Evolutionary conservation across 192 early-diverging fungal species (phyloP), one percentile per base, ranked within the genome.

Genomic region (Borealophlyctis nickersoniae): DNA sequence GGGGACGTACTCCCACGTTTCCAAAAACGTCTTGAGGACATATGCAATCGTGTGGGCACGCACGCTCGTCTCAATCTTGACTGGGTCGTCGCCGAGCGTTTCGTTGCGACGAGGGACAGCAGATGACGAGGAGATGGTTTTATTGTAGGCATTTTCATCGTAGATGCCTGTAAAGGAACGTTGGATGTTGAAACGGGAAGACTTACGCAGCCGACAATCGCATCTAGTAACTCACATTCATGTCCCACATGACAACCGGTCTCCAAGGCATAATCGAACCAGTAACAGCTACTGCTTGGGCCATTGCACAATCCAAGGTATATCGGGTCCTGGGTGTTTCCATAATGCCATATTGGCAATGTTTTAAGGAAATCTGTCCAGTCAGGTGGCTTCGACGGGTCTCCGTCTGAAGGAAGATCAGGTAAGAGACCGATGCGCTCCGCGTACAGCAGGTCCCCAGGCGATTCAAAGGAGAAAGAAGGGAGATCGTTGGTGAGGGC

Each of bases 301-400:
- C 89, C 90, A 11, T 77, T 78, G 66, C 96, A 98, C 27, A 83
- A 78, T 28, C 96, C 96, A 62, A 89, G 78, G 72, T 85, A 98
- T 27, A 98, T 87, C 9, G 95, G 94, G 74, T 98, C 96, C 2
- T 88, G 89, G 1, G 86, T 88, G 75, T 98, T 87, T 2, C 93
- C 94, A 66, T 95, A 72, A 58, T 98, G 96, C 69, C 84, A 98
- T 30, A 96, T 84, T n/a, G 93, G 89, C 22, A 84, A 52, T 24
- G 67, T 61, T 13, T 26, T 22, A 54, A 92, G 58, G 27, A 58
- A 81, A 13, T 84, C 72, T 2, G 83, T 65, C 63, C 80, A 79
- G 52, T 78, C 73, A 24, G 59, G 24, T 0, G 91, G 53, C n/a
- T n/a, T 16, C 14, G 11, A n/a, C 7, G 52, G 49, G 23, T 68